Base-by-base conservation (phyloP, 192 early-diverging fungal species). In the Dimargaris xerosporica region DNA sequence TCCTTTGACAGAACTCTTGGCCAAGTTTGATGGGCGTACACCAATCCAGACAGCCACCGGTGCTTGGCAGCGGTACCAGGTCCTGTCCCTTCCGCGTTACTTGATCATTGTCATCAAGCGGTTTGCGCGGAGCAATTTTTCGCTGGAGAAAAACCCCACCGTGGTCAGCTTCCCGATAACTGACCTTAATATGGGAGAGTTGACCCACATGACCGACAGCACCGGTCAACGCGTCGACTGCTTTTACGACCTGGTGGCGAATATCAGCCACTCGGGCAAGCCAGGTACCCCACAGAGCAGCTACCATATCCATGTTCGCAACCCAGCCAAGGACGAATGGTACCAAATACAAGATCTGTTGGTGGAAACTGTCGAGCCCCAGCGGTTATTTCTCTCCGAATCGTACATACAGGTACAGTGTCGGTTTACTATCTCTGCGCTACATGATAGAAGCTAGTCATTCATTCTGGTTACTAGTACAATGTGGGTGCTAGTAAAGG, bases 121-220 rank as follows among this genome's bases (percentile, higher is more conserved):
- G 13, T 92, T 98, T 61, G 81, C 83, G 0, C 93, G 90, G 63
- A 89, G 87, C 70, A 87, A 82, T 51, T 90, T 87, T 72, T 71
- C 79, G 0, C 67, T 71, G 23, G 96, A 98, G 67, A 95, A 95
- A 73, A 98, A 98, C 67, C 90, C 90, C 0, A 98, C 96, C 0
- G 94, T 98, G 64, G 91, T 98, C 5, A 95, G 91, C 62, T 98
- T 91, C 61, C 88, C 93, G 1, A 86, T 95, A 47, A 87, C 84
- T 54, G 85, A 86, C 61, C 67, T 94, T 7, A 84, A 91, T 58
- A 85, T 98, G 85, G 66, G 81, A 13, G 83, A 89, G 28, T n/a
- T 80, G 71, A 41, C 34, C 23, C 9, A 30, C 19, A 72, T 79
- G 52, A 70, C 83, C 47, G 75, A 75, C 53, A 70, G 79, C 2